phyloP scores from a whole-genome alignment of 768 basidiomycete species.

The Boletus tylopilopsis region DNA sequence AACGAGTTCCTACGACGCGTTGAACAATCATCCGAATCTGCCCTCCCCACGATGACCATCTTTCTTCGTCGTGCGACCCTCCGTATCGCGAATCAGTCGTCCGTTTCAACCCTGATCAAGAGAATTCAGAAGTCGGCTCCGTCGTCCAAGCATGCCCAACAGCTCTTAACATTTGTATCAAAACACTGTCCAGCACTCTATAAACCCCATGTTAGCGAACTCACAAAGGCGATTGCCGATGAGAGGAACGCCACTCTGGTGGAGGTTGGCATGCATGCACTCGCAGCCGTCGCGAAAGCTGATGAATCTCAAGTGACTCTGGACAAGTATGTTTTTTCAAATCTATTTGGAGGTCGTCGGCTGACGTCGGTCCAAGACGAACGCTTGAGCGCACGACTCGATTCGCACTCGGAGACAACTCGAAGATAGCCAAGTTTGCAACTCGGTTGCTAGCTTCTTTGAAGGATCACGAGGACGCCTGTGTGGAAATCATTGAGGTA shows the following conservation, averaged over 20 bases:
- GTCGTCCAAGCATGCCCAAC: conserved; percentile 43
- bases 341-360: background rate
- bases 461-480: conserved; percentile 48
- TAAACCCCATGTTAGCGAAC: conserved; percentile 69
- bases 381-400: conserved; percentile 61
- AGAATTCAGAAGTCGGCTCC: conserved; percentile 51
- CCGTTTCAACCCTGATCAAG: conserved; percentile 76
- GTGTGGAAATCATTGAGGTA: conserved; percentile 64
- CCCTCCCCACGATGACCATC: conserved; percentile 62
- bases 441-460: conserved; percentile 66
- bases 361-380: conserved; percentile 41
- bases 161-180: conserved; percentile 56
- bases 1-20: conserved; percentile 76
- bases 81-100: conserved; percentile 79
- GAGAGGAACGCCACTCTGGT: conserved; percentile 52
- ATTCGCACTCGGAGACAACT: conserved; percentile 55
- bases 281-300: conserved; percentile 61
- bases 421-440: conserved; percentile 80
- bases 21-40: conserved; percentile 61
- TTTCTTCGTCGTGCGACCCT: conserved; percentile 70
- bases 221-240: conserved; percentile 69
- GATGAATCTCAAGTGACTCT: conserved; percentile 53
- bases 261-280: conserved; percentile 70
- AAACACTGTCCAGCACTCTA: conserved; percentile 75
- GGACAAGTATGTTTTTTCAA: conserved; percentile 57